Conservation (phyloP, 306 rosid genomes). For the Rosa persica region DNA sequence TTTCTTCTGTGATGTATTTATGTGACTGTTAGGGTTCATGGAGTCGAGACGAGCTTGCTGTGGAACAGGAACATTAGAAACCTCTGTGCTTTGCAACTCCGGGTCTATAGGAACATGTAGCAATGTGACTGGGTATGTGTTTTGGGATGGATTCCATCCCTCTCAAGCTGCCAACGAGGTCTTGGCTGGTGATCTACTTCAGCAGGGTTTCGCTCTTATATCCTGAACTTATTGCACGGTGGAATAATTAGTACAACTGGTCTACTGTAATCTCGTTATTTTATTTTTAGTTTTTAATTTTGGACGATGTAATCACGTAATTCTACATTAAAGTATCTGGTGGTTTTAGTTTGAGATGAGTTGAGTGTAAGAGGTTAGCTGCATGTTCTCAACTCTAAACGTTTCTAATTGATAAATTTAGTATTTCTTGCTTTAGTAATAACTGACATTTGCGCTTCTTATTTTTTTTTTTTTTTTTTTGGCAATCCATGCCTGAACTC, state of each 20-base stretch:
- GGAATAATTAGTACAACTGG: background rate
- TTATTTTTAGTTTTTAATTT: background rate
- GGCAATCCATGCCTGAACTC: no score
- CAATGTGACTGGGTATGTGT: slow-evolving; percentile 54
- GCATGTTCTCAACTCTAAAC: background rate
- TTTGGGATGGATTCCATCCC: slow-evolving; percentile 74
- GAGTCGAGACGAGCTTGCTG: slow-evolving; percentile 61
- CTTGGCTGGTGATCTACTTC: slow-evolving; percentile 48
- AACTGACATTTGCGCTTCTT: no score
- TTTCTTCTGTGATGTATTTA: background rate
- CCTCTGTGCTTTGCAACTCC: slow-evolving; percentile 57
- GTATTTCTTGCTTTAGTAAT: background rate
- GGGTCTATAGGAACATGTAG: slow-evolving; percentile 51
- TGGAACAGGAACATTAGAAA: slow-evolving; percentile 64
- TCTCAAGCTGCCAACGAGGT: slow-evolving; percentile 56
- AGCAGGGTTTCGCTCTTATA: slow-evolving; percentile 48
- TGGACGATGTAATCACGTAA: background rate
- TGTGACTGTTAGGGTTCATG: slow-evolving; percentile 41
- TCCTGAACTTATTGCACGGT: slow-evolving; percentile 19
- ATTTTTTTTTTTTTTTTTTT: no score
- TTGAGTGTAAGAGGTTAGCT: background rate
- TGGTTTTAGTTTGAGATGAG: background rate
- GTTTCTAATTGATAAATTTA: no score
- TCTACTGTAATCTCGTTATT: background rate
- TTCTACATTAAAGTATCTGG: background rate